These are phyloP conservation scores for Aspergillus quadrilineatus DNA, from an alignment of 2,329 filamentous ascomycete genomes.

Conservation along the genomic window DNA sequence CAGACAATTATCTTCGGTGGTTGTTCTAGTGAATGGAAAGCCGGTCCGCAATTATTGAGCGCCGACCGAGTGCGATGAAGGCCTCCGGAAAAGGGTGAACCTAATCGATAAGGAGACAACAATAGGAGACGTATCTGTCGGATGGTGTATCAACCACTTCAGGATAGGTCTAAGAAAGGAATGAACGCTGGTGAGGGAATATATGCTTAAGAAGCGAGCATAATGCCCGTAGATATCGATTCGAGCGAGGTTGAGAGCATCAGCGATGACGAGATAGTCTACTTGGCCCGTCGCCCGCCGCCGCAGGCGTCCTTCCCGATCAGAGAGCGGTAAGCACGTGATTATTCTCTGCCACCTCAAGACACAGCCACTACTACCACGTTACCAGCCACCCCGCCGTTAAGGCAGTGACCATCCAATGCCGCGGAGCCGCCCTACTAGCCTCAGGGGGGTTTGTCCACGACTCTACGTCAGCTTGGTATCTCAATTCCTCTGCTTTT, in stretches of 20 bases:
- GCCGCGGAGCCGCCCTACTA: neutral
- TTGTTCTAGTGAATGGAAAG: neutral
- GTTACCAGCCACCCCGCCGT: neutral
- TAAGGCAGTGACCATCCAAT: constrained; percentile 2
- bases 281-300: constrained; percentile 10
- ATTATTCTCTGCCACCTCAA: constrained; percentile 22
- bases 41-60: neutral
- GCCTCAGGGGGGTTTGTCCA: constrained; percentile 1
- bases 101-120: constrained; percentile 38
- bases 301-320: constrained; percentile 16
- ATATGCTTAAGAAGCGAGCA: neutral
- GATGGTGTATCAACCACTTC: constrained; percentile 9
- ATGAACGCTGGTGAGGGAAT: neutral
- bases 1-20: neutral
- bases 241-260: constrained; percentile 1
- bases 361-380: constrained; percentile 16
- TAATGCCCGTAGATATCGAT: constrained; percentile 1
- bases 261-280: constrained; percentile 1
- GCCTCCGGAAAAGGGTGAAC: constrained; percentile 12
- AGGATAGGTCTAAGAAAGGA: neutral
- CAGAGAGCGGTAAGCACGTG: constrained; percentile 7
- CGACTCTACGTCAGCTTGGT: neutral
- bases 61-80: constrained; percentile 1
- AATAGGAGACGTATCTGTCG: constrained; percentile 26
- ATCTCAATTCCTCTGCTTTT: neutral